Conservation (phyloP, 1,139 yeast genomes). For the Geotrichum klebahnii region DNA sequence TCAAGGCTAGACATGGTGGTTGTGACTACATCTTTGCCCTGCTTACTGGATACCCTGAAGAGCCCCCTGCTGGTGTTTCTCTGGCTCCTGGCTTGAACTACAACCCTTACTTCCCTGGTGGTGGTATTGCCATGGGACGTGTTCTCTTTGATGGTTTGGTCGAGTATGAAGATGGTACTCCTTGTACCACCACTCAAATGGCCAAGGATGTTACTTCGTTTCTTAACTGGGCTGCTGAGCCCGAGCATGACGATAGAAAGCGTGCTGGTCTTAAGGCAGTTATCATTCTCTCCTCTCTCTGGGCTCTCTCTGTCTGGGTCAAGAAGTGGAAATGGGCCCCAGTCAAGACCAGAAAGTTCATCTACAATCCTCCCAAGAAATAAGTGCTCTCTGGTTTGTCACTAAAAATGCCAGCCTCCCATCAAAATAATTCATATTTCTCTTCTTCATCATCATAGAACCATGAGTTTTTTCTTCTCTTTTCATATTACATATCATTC, state of each 20-base stretch:
- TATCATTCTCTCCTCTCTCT: slow-evolving; percentile 70
- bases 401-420: not conserved
- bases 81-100: slow-evolving; percentile 92
- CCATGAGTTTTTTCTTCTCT: not conserved
- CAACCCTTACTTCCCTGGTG: slow-evolving; percentile 99
- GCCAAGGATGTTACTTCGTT: slow-evolving; percentile 95
- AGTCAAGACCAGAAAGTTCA: slow-evolving; percentile 90
- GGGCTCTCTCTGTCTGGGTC: slow-evolving; percentile 81
- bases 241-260: slow-evolving; percentile 98
- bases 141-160: slow-evolving; percentile 94
- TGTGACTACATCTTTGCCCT: slow-evolving; percentile 91
- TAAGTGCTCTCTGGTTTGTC: slow-evolving; percentile 28
- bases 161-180: slow-evolving; percentile 98
- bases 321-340: slow-evolving; percentile 98
- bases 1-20: slow-evolving; percentile 98
- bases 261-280: slow-evolving; percentile 92
- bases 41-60: slow-evolving; percentile 98
- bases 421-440: not conserved
- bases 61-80: slow-evolving; percentile 93
- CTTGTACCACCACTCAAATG: slow-evolving; percentile 97
- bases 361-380: slow-evolving; percentile 86
- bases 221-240: slow-evolving; percentile 97
- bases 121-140: slow-evolving; percentile 98
- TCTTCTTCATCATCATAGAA: not conserved
- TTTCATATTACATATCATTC: not conserved